Evolutionary conservation across 768 basidiomycete species (phyloP).

Genomic region (Lentinula lateritia): DNA sequence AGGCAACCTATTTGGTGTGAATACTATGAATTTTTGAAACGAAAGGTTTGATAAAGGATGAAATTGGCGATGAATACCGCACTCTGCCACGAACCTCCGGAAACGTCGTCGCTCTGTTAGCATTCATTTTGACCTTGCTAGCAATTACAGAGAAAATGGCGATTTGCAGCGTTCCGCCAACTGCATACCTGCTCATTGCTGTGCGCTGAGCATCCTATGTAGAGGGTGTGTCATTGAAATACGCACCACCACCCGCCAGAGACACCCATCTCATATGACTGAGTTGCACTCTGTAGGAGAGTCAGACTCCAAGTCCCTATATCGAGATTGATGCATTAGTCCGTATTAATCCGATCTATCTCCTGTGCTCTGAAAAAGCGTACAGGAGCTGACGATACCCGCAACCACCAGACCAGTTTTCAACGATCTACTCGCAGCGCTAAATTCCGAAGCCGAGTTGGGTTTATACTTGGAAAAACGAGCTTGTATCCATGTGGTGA

Average conservation of each 20-base stretch:
- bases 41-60: not conserved
- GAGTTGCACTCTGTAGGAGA: constrained; percentile 15
- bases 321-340: not conserved
- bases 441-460: constrained; percentile 12
- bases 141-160: constrained; percentile 24
- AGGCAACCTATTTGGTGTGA: constrained; percentile 14
- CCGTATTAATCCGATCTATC: not conserved
- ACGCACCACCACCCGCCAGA: constrained; percentile 16
- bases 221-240: constrained; percentile 29
- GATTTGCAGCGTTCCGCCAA: constrained; percentile 23
- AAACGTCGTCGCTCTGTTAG: constrained; percentile 26
- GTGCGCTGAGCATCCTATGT: too few relatives aligned
- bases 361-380: not conserved
- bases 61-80: constrained; percentile 3
- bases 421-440: constrained; percentile 17
- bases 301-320: constrained; percentile 18
- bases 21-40: too few relatives aligned
- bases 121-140: constrained; percentile 27
- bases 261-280: constrained; percentile 16
- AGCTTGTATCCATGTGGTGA: constrained; percentile 8
- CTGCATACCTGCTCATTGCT: constrained; percentile 10
- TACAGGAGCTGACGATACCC: constrained; percentile 14
- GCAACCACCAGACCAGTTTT: constrained; percentile 18
- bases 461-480: constrained; percentile 8
- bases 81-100: constrained; percentile 18